phyloP scores from a whole-genome alignment of 768 basidiomycete genomes.

The Myochromella boudieri region DNA sequence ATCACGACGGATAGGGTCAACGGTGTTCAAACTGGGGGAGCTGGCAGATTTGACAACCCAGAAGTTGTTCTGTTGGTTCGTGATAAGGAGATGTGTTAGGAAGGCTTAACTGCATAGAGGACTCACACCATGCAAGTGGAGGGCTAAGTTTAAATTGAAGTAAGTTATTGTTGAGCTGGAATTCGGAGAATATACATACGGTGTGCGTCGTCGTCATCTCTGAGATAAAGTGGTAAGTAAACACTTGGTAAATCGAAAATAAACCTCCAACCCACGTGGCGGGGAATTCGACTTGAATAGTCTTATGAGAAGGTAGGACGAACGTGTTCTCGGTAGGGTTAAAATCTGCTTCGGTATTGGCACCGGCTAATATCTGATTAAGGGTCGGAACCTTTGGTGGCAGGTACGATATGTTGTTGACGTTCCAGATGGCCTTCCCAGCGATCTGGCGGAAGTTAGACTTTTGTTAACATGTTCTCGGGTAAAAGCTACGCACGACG shows the following conservation, averaged over 20 bases:
- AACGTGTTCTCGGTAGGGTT: conserved; percentile 33
- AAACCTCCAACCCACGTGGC: conserved; percentile 10
- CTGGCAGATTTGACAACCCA: conserved; percentile 38
- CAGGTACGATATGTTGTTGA: conserved; percentile 28
- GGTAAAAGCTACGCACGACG: neutral
- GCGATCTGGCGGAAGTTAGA: conserved; percentile 4
- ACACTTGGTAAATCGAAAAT: neutral
- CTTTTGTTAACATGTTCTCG: neutral
- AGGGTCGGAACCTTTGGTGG: conserved; percentile 24
- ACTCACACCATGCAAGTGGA: conserved; percentile 31
- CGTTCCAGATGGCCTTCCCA: too few relatives aligned
- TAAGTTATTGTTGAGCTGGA: neutral
- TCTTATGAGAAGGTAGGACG: conserved; percentile 31
- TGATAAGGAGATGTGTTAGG: neutral
- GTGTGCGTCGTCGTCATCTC: conserved; percentile 27
- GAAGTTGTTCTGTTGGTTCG: conserved; percentile 33
- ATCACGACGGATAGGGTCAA: conserved; percentile 43
- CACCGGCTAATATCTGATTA: conserved; percentile 34
- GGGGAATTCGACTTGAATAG: conserved; percentile 36
- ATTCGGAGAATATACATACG: conserved; percentile 13
- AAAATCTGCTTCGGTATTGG: conserved; percentile 23
- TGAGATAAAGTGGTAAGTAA: neutral
- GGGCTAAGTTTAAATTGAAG: conserved; percentile 15
- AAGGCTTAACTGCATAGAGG: neutral
- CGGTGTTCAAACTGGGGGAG: conserved; percentile 30